phyloP scores from a whole-genome alignment of 148 eudicot species.

The Diospyros kaki region DNA sequence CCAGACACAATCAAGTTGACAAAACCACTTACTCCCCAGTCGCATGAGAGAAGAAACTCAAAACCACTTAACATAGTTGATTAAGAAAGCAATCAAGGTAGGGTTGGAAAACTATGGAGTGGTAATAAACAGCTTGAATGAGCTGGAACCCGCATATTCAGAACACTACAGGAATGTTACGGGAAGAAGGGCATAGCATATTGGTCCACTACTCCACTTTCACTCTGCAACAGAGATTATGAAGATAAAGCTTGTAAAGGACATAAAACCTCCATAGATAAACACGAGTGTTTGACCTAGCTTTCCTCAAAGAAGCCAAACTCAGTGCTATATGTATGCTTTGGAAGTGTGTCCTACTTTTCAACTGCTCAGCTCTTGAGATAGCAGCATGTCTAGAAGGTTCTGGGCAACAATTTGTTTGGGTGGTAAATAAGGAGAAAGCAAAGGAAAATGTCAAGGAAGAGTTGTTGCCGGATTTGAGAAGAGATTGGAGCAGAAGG shows the following conservation, averaged over 20 bases:
- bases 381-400: conserved; percentile 12
- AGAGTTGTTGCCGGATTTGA: conserved; percentile 11
- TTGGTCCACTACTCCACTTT: conserved; percentile 20
- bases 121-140: conserved; percentile 15
- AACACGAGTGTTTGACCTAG: conserved; percentile 15
- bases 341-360: conserved; percentile 4
- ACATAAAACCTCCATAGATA: neutral
- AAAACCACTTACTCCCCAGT: neutral
- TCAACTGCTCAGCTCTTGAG: conserved; percentile 9
- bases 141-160: conserved; percentile 19
- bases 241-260: conserved; percentile 16
- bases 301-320: conserved; percentile 13
- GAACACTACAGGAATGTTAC: conserved; percentile 1
- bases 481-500: conserved; percentile 1
- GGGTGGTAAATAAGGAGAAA: conserved; percentile 12
- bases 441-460: neutral
- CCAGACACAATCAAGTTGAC: conserved; percentile 11
- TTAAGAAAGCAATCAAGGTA: neutral
- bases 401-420: conserved; percentile 7
- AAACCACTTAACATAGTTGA: neutral
- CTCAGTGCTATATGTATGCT: conserved; percentile 10
- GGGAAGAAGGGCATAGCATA: conserved; percentile 9
- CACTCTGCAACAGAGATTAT: conserved; percentile 12
- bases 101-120: conserved; percentile 3
- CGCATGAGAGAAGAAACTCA: neutral